Base-by-base conservation (phyloP, 179 eudicot species). In the Actinidia arguta region DNA sequence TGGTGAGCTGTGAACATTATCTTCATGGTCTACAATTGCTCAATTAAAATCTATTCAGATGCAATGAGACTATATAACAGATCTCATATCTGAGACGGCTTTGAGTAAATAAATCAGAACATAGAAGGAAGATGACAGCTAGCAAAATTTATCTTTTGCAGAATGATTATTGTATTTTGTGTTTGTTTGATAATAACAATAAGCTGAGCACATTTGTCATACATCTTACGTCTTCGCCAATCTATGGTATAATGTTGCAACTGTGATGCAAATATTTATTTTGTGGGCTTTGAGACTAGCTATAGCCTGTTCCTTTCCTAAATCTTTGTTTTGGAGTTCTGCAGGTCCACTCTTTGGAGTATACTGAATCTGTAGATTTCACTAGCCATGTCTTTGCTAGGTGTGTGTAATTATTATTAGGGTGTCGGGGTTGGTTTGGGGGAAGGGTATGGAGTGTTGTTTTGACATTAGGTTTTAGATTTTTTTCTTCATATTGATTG, bases 321-420 rank as follows among this genome's bases (percentile, higher is more conserved):
- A 67, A 48, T 44, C 54, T 76, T 61, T 48, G 7, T n/a, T 79
- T 74, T 83, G 83, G 89, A 78, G 85, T 81, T n/a, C 73, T 79
- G 84, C 88, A 96, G 99, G 96, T 95, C 56, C 99, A 96, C 83
- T 82, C 99, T 75, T 54, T 73, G 87, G 98, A 92, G 84, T 89
- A 95, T 85, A 85, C 95, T 83, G 93, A 95, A 82, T 89, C 96
- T 72, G 99, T 96, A 66, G 93, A 93, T 74, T 73, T 71, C 83
- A 91, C 99, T 22, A 86, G 90, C 70, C 95, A 85, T 51, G 78
- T 88, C 86, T 83, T 90, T 78, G 91, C 98, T 73, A 95, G 99
- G 99, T 95, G 80, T 48, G 82, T 78, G 47, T 14, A 14, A 31
- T 67, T 39, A 22, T 39, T 3, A 2, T 51, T 51, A 20, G 36